Evolutionary conservation across 345 rosid genomes (phyloP).

Genomic region (Eucalyptus polyanthemos): DNA sequence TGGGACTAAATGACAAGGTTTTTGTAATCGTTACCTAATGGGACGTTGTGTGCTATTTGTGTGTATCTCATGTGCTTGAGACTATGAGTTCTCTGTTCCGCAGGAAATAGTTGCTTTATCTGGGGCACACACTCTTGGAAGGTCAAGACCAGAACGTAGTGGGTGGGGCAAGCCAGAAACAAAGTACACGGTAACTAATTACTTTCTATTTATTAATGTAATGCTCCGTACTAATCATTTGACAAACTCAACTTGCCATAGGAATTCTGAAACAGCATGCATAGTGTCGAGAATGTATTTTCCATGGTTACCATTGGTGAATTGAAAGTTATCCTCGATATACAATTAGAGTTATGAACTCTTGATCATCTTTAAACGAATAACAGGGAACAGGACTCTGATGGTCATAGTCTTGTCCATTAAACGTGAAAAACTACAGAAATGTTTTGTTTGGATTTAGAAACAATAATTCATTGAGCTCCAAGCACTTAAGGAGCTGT

Average conservation of each 20-base stretch:
- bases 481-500: not conserved
- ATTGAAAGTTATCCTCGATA: not conserved
- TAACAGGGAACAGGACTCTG: not conserved
- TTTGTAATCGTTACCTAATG: not conserved
- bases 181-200: constrained; percentile 66
- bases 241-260: not conserved
- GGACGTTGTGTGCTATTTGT: not conserved
- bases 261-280: not conserved
- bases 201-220: not conserved
- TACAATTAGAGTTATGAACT: not conserved
- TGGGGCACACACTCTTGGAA: constrained; percentile 94
- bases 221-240: not conserved
- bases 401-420: not conserved
- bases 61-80: not conserved
- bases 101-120: constrained; percentile 95
- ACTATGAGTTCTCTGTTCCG: not conserved
- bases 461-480: not conserved
- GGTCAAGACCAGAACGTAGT: constrained; percentile 94
- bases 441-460: not conserved
- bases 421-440: not conserved
- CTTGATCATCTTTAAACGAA: not conserved
- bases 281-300: not conserved
- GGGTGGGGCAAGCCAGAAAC: constrained; percentile 97
- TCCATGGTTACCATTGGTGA: not conserved
- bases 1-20: constrained; percentile 92